Percentiles rank a stretch among this genome's conserved stretches.
phyloP scores from a whole-genome alignment of 768 basidiomycete genomes.

The Leccinum longicurvipes region DNA sequence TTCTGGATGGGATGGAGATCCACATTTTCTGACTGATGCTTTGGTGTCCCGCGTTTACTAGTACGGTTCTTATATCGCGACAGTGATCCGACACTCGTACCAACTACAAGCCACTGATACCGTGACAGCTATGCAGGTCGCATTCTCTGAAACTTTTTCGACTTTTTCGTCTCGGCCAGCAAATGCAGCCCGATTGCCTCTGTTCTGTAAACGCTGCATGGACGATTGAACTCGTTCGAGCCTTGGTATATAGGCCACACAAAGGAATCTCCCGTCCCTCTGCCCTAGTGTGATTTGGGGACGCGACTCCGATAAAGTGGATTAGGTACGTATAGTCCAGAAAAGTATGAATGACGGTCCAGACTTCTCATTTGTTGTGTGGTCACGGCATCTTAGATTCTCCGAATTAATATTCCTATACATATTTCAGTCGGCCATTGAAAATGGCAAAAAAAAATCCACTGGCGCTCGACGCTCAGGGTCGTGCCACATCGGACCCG shows the following conservation, averaged over 20 bases:
- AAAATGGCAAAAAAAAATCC: background rate
- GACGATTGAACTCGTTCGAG: no score
- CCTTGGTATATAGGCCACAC: no score
- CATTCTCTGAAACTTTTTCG: background rate
- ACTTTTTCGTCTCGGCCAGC: background rate
- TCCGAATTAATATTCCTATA: background rate
- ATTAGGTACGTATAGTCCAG: no score
- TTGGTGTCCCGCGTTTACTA: background rate
- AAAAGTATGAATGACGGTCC: no score
- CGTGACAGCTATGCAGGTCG: background rate
- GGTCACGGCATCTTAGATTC: no score
- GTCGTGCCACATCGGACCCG: background rate
- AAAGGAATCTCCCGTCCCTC: no score
- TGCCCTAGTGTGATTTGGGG: no score
- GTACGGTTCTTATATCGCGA: background rate
- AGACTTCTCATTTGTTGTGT: background rate
- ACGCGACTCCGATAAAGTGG: background rate
- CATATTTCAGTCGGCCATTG: background rate
- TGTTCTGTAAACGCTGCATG: no score
- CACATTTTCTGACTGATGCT: background rate
- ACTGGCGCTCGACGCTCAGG: no score
- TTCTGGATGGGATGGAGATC: background rate
- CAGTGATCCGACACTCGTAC: background rate
- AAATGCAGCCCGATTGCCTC: background rate
- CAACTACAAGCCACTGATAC: background rate